phyloP scores from a whole-genome alignment of 2,329 filamentous ascomycete species.

The Pseudocercospora macadamiae region DNA sequence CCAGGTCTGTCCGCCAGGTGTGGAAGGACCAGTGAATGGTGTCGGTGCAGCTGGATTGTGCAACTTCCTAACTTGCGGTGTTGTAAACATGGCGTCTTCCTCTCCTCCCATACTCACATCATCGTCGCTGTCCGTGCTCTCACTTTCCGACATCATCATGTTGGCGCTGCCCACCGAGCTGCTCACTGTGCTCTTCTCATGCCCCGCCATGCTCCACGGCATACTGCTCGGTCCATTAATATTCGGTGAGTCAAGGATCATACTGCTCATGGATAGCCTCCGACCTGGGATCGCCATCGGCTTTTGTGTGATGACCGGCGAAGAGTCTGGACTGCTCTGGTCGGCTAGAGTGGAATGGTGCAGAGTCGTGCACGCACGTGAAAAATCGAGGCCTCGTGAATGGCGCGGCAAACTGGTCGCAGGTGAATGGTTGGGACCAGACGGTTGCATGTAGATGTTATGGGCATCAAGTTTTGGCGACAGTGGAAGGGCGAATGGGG shows the following conservation, averaged over 20 bases:
- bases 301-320: constrained; percentile 77
- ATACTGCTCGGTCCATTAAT: constrained; percentile 34
- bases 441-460: constrained; percentile 69
- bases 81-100: constrained; percentile 76
- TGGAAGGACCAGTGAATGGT: constrained; percentile 49
- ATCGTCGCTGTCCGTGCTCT: constrained; percentile 67
- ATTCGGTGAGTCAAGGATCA: constrained; percentile 66
- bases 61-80: constrained; percentile 73
- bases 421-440: constrained; percentile 57
- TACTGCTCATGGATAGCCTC: constrained; percentile 46
- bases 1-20: constrained; percentile 47
- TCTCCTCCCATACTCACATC: constrained; percentile 53
- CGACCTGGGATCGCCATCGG: constrained; percentile 60
- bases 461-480: constrained; percentile 85
- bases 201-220: constrained; percentile 37
- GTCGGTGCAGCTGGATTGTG: constrained; percentile 50
- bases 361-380: constrained; percentile 86
- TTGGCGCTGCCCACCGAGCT: constrained; percentile 81
- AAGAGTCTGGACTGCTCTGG: constrained; percentile 84
- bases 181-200: constrained; percentile 72
- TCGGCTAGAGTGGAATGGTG: constrained; percentile 95
- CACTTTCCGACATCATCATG: constrained; percentile 78
- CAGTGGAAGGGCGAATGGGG: constrained; percentile 60
- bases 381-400: constrained; percentile 90
- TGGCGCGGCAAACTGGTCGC: constrained; percentile 85